Evolutionary conservation across 2,329 filamentous ascomycete genomes (phyloP).

Genomic region (Tetracladium maxilliforme): DNA sequence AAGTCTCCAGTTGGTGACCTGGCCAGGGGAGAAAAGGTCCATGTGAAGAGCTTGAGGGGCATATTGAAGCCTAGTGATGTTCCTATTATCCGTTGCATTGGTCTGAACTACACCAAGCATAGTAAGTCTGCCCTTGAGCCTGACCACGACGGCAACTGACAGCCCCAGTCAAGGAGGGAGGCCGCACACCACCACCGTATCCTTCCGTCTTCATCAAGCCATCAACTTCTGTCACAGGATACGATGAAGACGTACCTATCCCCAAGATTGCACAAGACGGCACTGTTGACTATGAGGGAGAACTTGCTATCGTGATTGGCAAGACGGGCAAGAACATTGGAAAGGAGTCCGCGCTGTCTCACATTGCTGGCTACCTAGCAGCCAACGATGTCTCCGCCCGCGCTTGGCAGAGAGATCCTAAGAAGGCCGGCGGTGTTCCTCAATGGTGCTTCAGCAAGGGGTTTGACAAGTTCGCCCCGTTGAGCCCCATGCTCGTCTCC

Average conservation of each 20-base stretch:
- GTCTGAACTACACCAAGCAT: constrained; percentile 20
- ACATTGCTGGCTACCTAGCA: constrained; percentile 23
- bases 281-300: constrained; percentile 6
- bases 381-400: constrained; percentile 25
- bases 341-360: constrained; percentile 17
- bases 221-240: constrained; percentile 19
- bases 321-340: constrained; percentile 21
- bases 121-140: constrained; percentile 10
- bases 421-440: constrained; percentile 22
- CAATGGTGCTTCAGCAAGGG: constrained; percentile 27
- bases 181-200: constrained; percentile 30
- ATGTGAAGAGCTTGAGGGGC: constrained; percentile 16
- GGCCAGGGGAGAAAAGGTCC: constrained; percentile 12
- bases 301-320: constrained; percentile 19
- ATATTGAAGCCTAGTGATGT: constrained; percentile 16
- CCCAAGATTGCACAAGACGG: constrained; percentile 32
- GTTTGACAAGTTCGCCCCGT: constrained; percentile 25
- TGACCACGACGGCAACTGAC: background rate
- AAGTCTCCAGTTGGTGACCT: constrained; percentile 10
- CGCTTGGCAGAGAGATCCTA: constrained; percentile 20
- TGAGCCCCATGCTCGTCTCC: constrained; percentile 23
- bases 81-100: constrained; percentile 19
- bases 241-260: constrained; percentile 21
- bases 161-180: constrained; percentile 30
- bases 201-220: constrained; percentile 36